Evolutionary conservation across 2,329 filamentous ascomycete genomes (phyloP).

Genomic region (Botryotinia calthae): DNA sequence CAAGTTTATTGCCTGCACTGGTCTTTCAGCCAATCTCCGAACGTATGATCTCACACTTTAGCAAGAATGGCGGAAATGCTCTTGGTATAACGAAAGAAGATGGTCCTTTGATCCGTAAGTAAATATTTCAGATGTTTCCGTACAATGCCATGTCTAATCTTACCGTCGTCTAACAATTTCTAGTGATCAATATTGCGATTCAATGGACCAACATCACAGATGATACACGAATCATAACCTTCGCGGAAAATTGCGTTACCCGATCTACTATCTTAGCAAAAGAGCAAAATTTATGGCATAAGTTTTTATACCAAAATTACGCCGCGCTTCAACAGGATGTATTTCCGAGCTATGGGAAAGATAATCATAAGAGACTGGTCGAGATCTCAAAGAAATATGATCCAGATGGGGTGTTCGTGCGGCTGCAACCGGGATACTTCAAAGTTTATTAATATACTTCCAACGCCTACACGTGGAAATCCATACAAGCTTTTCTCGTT

Average conservation of each 20-base stretch:
- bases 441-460: slow-evolving; percentile 36
- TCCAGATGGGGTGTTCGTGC: slow-evolving; percentile 33
- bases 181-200: slow-evolving; percentile 24
- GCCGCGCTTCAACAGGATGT: slow-evolving; percentile 40
- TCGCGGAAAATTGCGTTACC: slow-evolving; percentile 34
- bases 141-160: background rate
- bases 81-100: slow-evolving; percentile 27
- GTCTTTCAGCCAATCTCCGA: slow-evolving; percentile 30
- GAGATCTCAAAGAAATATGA: slow-evolving; percentile 34
- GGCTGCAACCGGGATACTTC: slow-evolving; percentile 43
- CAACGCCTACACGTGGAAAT: background rate
- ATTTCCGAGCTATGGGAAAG: slow-evolving; percentile 40
- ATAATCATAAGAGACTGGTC: slow-evolving; percentile 37
- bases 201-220: slow-evolving; percentile 37
- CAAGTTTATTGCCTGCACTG: slow-evolving; percentile 24
- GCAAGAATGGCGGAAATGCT: slow-evolving; percentile 30
- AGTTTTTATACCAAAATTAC: slow-evolving; percentile 45
- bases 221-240: slow-evolving; percentile 39
- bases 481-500: background rate
- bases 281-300: slow-evolving; percentile 39
- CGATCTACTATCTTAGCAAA: slow-evolving; percentile 36
- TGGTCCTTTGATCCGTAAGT: slow-evolving; percentile 24
- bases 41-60: slow-evolving; percentile 28
- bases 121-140: background rate
- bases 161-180: background rate